Conservation (phyloP, 2,329 filamentous ascomycete species). For the Bisporella sp. region DNA sequence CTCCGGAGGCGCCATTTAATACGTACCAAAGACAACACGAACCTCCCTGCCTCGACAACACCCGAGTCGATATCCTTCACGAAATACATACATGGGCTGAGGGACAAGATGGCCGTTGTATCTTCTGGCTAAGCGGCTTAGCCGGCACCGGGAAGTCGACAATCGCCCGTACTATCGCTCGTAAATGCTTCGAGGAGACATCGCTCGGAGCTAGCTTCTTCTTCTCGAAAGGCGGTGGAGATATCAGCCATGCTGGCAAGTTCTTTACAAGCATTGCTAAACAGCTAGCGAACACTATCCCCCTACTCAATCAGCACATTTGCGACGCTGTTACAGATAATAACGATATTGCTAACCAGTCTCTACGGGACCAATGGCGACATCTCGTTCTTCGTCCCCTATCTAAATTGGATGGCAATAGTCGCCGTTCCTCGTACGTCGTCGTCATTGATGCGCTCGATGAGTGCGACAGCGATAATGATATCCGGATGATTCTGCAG, state of each 20-base stretch:
- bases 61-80: no score
- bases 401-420: constrained; percentile 15
- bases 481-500: constrained; percentile 14
- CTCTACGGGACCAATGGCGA: constrained; percentile 36
- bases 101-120: no score
- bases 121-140: no score
- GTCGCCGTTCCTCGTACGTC: constrained; percentile 2
- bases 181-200: no score
- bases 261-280: constrained; percentile 28
- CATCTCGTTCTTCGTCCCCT: constrained; percentile 36
- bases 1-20: no score
- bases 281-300: constrained; percentile 17
- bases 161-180: no score
- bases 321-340: constrained; percentile 4
- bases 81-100: no score
- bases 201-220: constrained; percentile 25
- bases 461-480: constrained; percentile 20
- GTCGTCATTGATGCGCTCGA: constrained; percentile 27
- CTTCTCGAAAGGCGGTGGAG: constrained; percentile 14
- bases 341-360: constrained; percentile 6
- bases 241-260: constrained; percentile 22
- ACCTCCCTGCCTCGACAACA: no score
- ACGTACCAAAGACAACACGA: no score
- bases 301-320: constrained; percentile 8
- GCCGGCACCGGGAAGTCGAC: no score